Base-by-base conservation (phyloP, 257 asterid species). In the Nemophila menziesii region DNA sequence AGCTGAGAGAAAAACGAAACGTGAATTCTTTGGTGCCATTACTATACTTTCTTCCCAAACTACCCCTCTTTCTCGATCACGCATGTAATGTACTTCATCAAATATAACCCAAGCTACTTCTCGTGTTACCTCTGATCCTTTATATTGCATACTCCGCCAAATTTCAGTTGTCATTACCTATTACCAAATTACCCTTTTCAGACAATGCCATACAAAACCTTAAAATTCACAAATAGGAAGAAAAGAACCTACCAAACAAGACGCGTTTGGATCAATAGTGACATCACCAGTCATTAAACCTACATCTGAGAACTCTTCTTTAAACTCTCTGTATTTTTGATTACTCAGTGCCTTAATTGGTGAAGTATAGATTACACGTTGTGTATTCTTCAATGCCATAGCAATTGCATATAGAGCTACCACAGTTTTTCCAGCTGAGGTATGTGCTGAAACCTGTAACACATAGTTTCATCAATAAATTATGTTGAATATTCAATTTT, bases 281-380 rank as follows among this genome's bases (percentile, higher is more conserved):
- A 82, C 92, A 75, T 87, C 97, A 49, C 97, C 97, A 22, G 97
- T 87, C 97, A 87, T 83, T 77, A 83, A 65, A 39, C 95, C 97
- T 54, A 83, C 97, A 61, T 87, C 97, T 8, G 97, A 87, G 68
- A 80, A 83, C 78, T 87, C 95, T 61, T 87, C 92, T 52, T 87
- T 87, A 70, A 87, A 87, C 81, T 87, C 97, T 58, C 95, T 80
- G 51, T 80, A 87, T 60, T 83, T 87, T 57, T 83, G 95, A 63
- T 87, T 87, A 56, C 97, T 87, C 48, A 87, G 89, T 21, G 97
- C 97, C 71, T 87, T 87, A 44, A 87, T 83, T 0, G 95, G 97
- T 36, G 95, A 87, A 52, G 97, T 87, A 49, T 87, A 83, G 56
- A 87, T 80, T 39, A 83, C 97, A 4, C 95, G 93, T 49, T 83